Conservation (phyloP, 2,329 filamentous ascomycete genomes). For the Zalaria obscura region DNA sequence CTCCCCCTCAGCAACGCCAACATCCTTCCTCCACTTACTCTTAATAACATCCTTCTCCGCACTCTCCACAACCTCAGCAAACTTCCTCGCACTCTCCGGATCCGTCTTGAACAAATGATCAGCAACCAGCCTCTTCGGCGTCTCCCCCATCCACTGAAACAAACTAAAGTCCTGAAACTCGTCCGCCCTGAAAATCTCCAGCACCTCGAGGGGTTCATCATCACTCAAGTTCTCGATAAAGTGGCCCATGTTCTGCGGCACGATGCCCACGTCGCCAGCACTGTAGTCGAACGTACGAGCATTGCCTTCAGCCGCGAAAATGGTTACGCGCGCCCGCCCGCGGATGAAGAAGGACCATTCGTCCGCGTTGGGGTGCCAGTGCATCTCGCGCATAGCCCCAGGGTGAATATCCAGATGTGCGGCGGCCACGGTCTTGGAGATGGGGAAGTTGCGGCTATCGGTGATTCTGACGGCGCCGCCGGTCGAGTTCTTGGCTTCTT, state of each 20-base stretch:
- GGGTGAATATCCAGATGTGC: constrained; percentile 59
- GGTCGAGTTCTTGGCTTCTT: constrained; percentile 49
- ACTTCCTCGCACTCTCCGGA: constrained; percentile 1
- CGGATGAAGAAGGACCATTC: constrained; percentile 52
- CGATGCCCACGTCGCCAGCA: constrained; percentile 62
- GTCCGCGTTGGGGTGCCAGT: constrained; percentile 69
- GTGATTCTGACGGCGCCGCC: constrained; percentile 62
- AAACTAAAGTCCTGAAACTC: constrained; percentile 49
- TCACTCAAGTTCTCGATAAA: constrained; percentile 67
- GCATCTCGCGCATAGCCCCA: constrained; percentile 62
- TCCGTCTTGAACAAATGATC: constrained; percentile 5
- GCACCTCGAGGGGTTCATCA: constrained; percentile 59
- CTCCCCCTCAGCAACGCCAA: not conserved
- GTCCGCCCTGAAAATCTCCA: constrained; percentile 56
- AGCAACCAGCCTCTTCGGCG: constrained; percentile 44
- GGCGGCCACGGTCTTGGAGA: constrained; percentile 59
- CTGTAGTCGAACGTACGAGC: constrained; percentile 65
- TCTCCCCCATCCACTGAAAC: constrained; percentile 56
- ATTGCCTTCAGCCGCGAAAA: constrained; percentile 55
- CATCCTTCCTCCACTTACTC: not conserved
- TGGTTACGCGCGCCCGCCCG: constrained; percentile 57
- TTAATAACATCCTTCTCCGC: constrained; percentile 6
- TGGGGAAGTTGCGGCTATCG: constrained; percentile 61
- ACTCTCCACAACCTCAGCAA: constrained; percentile 1
- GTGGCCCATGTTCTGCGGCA: constrained; percentile 63